These are phyloP conservation scores for Clonostachys byssicola DNA, from an alignment of 2,329 filamentous ascomycete species.

Conservation along the genomic window DNA sequence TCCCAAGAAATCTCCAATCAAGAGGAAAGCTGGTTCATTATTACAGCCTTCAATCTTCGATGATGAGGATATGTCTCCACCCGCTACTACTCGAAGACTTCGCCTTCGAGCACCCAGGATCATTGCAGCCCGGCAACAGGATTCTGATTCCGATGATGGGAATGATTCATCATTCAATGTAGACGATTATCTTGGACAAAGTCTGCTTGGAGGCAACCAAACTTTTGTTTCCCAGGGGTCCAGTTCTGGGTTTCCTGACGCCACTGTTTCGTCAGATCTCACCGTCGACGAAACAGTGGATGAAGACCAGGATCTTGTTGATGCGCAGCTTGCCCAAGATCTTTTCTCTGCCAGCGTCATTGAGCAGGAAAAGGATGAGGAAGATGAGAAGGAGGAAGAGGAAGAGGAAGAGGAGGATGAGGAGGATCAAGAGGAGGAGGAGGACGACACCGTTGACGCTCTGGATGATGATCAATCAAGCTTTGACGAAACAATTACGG, in stretches of 20 bases:
- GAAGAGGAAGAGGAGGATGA: neutral
- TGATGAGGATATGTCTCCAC: neutral
- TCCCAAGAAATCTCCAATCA: neutral
- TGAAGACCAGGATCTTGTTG: neutral
- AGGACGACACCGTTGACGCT: slow-evolving; percentile 1
- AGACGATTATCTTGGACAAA: no score
- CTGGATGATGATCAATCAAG: neutral
- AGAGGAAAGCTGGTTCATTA: neutral
- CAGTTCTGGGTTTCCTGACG: no score
- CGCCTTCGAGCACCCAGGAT: no score
- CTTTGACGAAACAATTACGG: neutral
- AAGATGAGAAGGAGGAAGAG: neutral
- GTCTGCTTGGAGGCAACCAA: no score
- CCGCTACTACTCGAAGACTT: no score
- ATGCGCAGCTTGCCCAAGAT: neutral
- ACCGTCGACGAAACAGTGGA: neutral
- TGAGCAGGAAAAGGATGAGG: neutral
- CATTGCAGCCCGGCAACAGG: no score
- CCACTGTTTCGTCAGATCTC: no score
- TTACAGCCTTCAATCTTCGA: slow-evolving; percentile 2
- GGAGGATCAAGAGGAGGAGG: neutral
- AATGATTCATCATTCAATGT: no score
- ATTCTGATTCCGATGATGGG: no score
- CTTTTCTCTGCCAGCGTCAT: neutral
- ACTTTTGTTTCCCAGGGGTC: no score